Evolutionary conservation across 108 stramenopile genomes (phyloP).

Genomic region (Cyclotella baltica): DNA sequence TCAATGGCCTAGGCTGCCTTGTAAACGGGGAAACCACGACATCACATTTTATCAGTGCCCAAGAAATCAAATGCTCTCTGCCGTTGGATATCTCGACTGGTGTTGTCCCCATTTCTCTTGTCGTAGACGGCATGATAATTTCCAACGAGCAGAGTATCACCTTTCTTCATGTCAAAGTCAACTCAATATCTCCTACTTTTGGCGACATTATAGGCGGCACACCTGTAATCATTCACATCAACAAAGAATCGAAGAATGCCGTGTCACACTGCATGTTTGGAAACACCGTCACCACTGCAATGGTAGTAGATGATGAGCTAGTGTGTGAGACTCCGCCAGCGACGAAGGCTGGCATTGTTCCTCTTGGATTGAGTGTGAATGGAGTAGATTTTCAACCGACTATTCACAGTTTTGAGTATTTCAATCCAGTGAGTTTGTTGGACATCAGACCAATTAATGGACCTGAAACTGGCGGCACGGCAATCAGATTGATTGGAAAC

Average conservation of each 20-base stretch:
- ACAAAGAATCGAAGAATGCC: not conserved
- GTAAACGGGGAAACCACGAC: slow-evolving; percentile 20
- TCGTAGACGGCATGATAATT: slow-evolving; percentile 16
- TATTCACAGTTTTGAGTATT: slow-evolving; percentile 19
- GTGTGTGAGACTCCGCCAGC: slow-evolving; percentile 22
- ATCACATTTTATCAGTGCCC: slow-evolving; percentile 23
- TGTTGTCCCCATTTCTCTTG: slow-evolving; percentile 21
- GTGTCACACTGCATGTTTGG: slow-evolving; percentile 34
- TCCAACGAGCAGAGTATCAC: slow-evolving; percentile 36
- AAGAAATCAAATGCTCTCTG: slow-evolving; percentile 33
- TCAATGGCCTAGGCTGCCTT: slow-evolving; percentile 31
- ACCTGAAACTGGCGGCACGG: slow-evolving; percentile 30
- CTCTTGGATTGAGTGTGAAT: slow-evolving; percentile 28
- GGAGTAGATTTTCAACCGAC: slow-evolving; percentile 30
- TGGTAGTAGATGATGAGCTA: not conserved
- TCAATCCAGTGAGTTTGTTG: slow-evolving; percentile 4
- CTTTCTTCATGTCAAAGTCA: slow-evolving; percentile 19
- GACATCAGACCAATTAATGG: slow-evolving; percentile 26
- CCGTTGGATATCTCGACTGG: slow-evolving; percentile 9
- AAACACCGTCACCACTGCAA: not conserved
- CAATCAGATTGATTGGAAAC: slow-evolving; percentile 21
- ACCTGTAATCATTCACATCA: slow-evolving; percentile 2
- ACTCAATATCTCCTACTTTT: slow-evolving; percentile 17
- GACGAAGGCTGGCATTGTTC: not conserved
- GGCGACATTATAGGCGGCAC: slow-evolving; percentile 31